These are phyloP conservation scores for Tetradesmus lagerheimii DNA, from an alignment of 139 green algal genomes.

Conservation along the genomic window DNA sequence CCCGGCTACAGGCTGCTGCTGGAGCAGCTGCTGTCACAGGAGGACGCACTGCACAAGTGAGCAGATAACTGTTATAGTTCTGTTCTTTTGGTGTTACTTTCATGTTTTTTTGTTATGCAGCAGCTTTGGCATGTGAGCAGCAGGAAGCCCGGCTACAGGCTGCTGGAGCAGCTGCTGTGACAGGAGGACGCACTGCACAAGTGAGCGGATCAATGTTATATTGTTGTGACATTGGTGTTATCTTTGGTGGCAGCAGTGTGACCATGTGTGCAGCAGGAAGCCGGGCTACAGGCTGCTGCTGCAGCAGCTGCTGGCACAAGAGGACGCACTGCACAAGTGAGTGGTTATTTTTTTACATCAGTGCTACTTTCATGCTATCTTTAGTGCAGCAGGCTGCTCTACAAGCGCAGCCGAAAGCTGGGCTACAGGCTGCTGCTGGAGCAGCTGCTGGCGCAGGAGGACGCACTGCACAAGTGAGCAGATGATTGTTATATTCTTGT, in stretches of 20 bases:
- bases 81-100: too few relatives aligned
- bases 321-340: background rate
- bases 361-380: too few relatives aligned
- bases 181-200: background rate
- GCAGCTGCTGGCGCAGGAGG: slow-evolving; percentile 33
- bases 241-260: too few relatives aligned
- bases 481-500: background rate
- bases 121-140: too few relatives aligned
- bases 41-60: background rate
- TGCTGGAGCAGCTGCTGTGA: background rate
- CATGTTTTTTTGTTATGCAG: too few relatives aligned
- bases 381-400: too few relatives aligned
- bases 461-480: slow-evolving; percentile 28
- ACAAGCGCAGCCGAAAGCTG: background rate
- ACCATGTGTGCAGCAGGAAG: background rate
- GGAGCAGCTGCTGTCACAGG: slow-evolving; percentile 15
- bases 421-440: slow-evolving; percentile 27
- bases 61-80: background rate
- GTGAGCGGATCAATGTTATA: too few relatives aligned
- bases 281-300: background rate
- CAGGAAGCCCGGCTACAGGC: background rate
- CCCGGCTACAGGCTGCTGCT: background rate
- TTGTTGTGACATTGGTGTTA: background rate
- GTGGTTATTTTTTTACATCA: background rate
- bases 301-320: slow-evolving; percentile 18